Conservation (phyloP, 768 basidiomycete species). For the Psilocybe subaeruginosa region DNA sequence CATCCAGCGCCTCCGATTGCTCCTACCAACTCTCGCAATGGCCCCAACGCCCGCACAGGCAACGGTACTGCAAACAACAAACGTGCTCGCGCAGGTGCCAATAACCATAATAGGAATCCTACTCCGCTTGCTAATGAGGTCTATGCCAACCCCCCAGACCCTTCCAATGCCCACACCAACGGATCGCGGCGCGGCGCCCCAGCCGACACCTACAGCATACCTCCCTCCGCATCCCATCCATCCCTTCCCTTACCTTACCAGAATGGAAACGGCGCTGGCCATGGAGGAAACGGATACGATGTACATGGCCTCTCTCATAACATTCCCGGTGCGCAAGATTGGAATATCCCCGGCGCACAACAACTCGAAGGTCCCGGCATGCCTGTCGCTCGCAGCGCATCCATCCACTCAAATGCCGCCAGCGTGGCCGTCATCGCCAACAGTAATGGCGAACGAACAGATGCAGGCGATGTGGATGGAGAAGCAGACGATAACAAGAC, state of each 20-base stretch:
- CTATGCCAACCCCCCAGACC: constrained; percentile 29
- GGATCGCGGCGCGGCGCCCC: constrained; percentile 32
- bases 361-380: constrained; percentile 80
- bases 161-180: constrained; percentile 26
- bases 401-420: constrained; percentile 33
- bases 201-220: constrained; percentile 45
- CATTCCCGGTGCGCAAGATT: constrained; percentile 44
- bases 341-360: constrained; percentile 51
- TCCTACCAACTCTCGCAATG: constrained; percentile 30
- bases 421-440: constrained; percentile 35
- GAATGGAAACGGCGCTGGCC: constrained; percentile 30
- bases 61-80: constrained; percentile 36
- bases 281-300: constrained; percentile 43
- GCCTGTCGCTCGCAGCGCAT: constrained; percentile 59
- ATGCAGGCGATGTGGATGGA: constrained; percentile 53
- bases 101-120: constrained; percentile 42
- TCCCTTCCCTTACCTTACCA: constrained; percentile 55
- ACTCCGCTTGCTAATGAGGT: constrained; percentile 41
- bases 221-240: constrained; percentile 57
- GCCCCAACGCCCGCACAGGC: constrained; percentile 24
- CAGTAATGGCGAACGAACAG: constrained; percentile 32
- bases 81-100: constrained; percentile 44
- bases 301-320: constrained; percentile 33
- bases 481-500: constrained; percentile 61
- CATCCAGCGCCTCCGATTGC: constrained; percentile 49